A percentile compares a stretch with the other conserved stretches of the same genome.
Evolutionary conservation across 2,329 filamentous ascomycete genomes (phyloP).

Genomic region (Epichloe aotearoae): DNA sequence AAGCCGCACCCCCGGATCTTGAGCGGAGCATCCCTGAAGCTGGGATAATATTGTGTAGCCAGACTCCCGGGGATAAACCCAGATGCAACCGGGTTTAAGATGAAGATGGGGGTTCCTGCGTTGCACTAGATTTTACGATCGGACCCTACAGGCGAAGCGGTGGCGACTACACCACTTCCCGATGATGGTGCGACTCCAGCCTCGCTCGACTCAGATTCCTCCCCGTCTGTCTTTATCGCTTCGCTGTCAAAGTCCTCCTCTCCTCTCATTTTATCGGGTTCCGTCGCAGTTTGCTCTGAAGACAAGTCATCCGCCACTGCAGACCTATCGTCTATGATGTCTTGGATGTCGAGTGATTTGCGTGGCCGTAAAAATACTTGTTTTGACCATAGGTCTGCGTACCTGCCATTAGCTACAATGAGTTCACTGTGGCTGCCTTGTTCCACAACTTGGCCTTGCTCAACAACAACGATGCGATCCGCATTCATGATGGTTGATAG

Average conservation of each 20-base stretch:
- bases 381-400: conserved; percentile 52
- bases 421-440: conserved; percentile 48
- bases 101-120: conserved; percentile 38
- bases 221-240: conserved; percentile 8
- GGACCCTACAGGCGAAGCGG: conserved; percentile 2
- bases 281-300: conserved; percentile 21
- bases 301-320: conserved; percentile 24
- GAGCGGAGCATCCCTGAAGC: not conserved
- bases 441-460: conserved; percentile 49
- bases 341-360: conserved; percentile 14
- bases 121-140: conserved; percentile 26
- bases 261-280: conserved; percentile 16
- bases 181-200: conserved; percentile 23
- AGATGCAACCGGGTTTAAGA: conserved; percentile 41
- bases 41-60: not conserved
- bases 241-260: conserved; percentile 14
- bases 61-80: conserved; percentile 36
- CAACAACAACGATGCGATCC: conserved; percentile 52
- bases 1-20: not conserved
- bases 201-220: conserved; percentile 13
- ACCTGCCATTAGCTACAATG: conserved; percentile 44
- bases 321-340: conserved; percentile 7
- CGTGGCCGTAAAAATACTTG: conserved; percentile 42
- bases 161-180: conserved; percentile 33
- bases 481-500: conserved; percentile 60